These are phyloP conservation scores for Fremontodendron californicum DNA, from an alignment of 345 rosid species.

Conservation along the genomic window DNA sequence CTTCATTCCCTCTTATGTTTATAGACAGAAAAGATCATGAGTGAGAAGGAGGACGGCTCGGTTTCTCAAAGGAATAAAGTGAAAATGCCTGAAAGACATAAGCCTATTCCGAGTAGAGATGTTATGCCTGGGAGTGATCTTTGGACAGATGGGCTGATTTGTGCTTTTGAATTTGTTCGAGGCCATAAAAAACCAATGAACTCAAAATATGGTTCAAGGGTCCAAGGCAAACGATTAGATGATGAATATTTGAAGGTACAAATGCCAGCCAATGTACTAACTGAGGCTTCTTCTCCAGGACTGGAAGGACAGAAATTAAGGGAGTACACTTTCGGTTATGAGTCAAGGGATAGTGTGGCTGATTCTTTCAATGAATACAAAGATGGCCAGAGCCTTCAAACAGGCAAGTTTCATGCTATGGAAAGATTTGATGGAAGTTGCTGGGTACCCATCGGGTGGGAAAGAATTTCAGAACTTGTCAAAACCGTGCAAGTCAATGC, in stretches of 20 bases:
- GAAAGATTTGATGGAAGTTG: constrained; percentile 57
- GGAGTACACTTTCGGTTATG: constrained; percentile 17
- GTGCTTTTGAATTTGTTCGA: constrained; percentile 74
- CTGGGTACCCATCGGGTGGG: constrained; percentile 96
- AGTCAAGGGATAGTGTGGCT: constrained; percentile 23
- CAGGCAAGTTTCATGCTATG: constrained; percentile 25
- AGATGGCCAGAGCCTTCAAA: constrained; percentile 30
- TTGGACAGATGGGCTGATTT: constrained; percentile 89
- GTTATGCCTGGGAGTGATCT: constrained; percentile 46
- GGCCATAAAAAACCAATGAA: constrained; percentile 28
- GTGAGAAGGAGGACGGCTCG: constrained; percentile 21
- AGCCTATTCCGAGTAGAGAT: constrained; percentile 28
- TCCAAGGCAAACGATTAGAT: not conserved
- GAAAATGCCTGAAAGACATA: constrained; percentile 33
- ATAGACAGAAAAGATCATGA: constrained; percentile 8
- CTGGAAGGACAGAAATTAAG: constrained; percentile 21
- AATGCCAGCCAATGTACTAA: constrained; percentile 16
- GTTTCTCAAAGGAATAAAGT: constrained; percentile 17
- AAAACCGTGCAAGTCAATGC: constrained; percentile 63
- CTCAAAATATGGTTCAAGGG: not conserved
- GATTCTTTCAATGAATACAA: constrained; percentile 35
- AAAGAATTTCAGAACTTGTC: constrained; percentile 66
- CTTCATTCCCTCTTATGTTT: not conserved
- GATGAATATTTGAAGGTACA: not conserved
- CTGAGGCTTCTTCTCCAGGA: constrained; percentile 26